Evolutionary conservation across 345 rosid genomes (phyloP).

Genomic region (rapeseed (Brassica napus)): Da-Ae NC_063439.1:5587501-5588000

Average conservation of each 20-base stretch:
- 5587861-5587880: not conserved
- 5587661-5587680: constrained; percentile 46
- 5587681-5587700: not conserved
- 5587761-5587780: not conserved
- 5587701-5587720: constrained; percentile 23
- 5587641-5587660: constrained; percentile 44
- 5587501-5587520: constrained; percentile 76
- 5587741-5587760: constrained; percentile 22
- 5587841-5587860: constrained; percentile 21
- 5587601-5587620: constrained; percentile 40
- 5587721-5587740: constrained; percentile 5
- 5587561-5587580: constrained; percentile 42
- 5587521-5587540: constrained; percentile 62
- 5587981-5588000: constrained; percentile 30
- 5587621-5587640: constrained; percentile 39
- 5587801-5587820: not conserved
- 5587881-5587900: constrained; percentile 33
- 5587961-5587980: constrained; percentile 16
- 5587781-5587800: not conserved
- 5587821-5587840: not conserved
- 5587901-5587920: constrained; percentile 16
- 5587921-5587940: constrained; percentile 26
- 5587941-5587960: constrained; percentile 27
- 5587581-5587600: constrained; percentile 50
- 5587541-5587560: constrained; percentile 42